Percentiles rank a stretch among this genome's conserved stretches.
phyloP scores from a whole-genome alignment of 202 grass and related monocot species.

The Elaeis oleifera region DNA sequence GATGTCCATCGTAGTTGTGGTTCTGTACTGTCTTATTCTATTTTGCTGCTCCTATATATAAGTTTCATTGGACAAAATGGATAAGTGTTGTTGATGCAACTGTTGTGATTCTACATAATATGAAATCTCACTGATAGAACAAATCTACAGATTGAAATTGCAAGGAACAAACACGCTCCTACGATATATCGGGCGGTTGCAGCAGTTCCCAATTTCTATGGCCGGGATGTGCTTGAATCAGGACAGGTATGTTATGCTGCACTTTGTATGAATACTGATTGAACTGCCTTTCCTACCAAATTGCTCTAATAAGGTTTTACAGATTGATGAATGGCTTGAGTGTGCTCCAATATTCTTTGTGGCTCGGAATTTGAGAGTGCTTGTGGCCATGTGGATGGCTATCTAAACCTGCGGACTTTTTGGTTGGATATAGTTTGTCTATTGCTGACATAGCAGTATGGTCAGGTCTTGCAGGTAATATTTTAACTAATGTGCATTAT shows the following conservation, averaged over 20 bases:
- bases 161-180: slow-evolving; percentile 64
- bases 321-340: slow-evolving; percentile 88
- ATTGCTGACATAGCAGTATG: slow-evolving; percentile 72
- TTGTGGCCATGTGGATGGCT: slow-evolving; percentile 52
- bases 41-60: too few species aligned
- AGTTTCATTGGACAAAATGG: too few species aligned
- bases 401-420: slow-evolving; percentile 47
- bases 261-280: not conserved
- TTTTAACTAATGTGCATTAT: not conserved
- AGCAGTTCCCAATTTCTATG: slow-evolving; percentile 59
- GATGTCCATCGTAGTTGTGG: too few species aligned
- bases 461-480: slow-evolving; percentile 74
- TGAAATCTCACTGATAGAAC: slow-evolving; percentile 6
- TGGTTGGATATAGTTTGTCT: slow-evolving; percentile 62
- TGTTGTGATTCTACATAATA: not conserved
- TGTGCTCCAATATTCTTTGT: slow-evolving; percentile 41
- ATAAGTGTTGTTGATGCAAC: too few species aligned
- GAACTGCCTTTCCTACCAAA: not conserved
- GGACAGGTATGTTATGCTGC: slow-evolving; percentile 40
- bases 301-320: slow-evolving; percentile 6
- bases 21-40: too few species aligned
- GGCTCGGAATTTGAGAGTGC: slow-evolving; percentile 69
- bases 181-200: slow-evolving; percentile 43
- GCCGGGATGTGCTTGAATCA: slow-evolving; percentile 41
- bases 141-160: slow-evolving; percentile 44